Evolutionary conservation across 345 rosid species (phyloP), one percentile per base, ranked within the genome.

Genomic region (Melaleuca alternifolia): DNA sequence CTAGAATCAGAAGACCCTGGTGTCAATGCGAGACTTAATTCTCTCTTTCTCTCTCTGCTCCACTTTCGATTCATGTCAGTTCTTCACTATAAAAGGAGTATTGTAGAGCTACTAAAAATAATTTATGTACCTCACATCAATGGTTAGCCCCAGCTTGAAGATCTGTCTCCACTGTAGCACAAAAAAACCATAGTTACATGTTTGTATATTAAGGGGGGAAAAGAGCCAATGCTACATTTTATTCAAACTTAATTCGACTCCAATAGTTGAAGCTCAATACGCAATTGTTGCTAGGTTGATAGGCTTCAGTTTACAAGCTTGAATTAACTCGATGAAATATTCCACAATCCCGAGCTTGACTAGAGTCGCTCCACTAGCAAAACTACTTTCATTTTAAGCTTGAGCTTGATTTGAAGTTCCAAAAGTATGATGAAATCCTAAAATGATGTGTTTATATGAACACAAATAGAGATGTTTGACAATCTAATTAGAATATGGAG

Each of bases 71-170:
- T 65, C 4, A 33, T 30, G 44, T 30, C 21, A 33, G 20, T 33
- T 20, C 11, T 65, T 65, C 44, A 16, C 50, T 30, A 41, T 41
- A 33, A 84, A 87, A 18, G 44, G 59, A 16, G 54, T 50, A 50
- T 1, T 15, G 59, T 28, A 12, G 52, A 85, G 37, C 23, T 12
- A 62, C 33, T 85, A 33, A 53, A 51, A 50, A 26, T 37, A 50
- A 37, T 10, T 18, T 82, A 20, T 7, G 5, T 54, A 93, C 97
- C 96, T 95, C 94, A 61, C 84, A 95, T 37, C 87, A 50, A 62
- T 94, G 90, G 86, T 83, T 76, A 59, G 97, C 95, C 79, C 97
- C 96, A 21, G 97, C 96, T 90, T 95, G 95, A 84, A 95, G 77
- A 84, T 95, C 97, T 46, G 97, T 94, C 89, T 94, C 95, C 94